Conservation (phyloP, 805 yeast genomes). For the Hanseniaspora thailandica region DNA sequence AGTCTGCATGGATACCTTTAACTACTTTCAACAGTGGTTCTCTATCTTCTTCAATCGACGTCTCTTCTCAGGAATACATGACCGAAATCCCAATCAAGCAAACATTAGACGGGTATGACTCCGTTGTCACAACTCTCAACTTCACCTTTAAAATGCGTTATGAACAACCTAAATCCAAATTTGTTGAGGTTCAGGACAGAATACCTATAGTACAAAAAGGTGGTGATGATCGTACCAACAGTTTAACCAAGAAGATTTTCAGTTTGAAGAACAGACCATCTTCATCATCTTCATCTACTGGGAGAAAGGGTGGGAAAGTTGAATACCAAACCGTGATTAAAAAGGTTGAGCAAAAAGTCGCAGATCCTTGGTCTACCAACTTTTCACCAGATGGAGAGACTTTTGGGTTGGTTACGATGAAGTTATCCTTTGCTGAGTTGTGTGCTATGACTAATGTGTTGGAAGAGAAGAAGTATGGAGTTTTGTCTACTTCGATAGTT, state of each 20-base stretch:
- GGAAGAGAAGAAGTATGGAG: neutral
- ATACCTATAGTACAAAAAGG: conserved; percentile 37
- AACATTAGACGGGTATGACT: conserved; percentile 18
- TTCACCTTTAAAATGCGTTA: conserved; percentile 63
- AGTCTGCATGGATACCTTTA: conserved; percentile 41
- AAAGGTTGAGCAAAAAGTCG: conserved; percentile 27
- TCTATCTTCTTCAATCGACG: conserved; percentile 29
- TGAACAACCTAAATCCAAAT: conserved; percentile 34
- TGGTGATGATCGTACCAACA: conserved; percentile 5
- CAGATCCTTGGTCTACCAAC: conserved; percentile 49
- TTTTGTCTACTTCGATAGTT: neutral
- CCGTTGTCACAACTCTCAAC: conserved; percentile 45
- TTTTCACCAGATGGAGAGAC: conserved; percentile 75
- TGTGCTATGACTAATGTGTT: neutral
- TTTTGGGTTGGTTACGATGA: conserved; percentile 59
- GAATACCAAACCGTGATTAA: conserved; percentile 40
- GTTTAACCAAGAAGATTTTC: conserved; percentile 10
- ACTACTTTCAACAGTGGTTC: conserved; percentile 22
- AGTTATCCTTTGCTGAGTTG: neutral
- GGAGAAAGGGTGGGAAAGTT: conserved; percentile 30
- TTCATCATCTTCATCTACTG: too few relatives aligned
- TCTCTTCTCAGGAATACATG: conserved; percentile 59
- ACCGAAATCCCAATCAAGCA: conserved; percentile 39
- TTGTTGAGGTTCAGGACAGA: conserved; percentile 51
- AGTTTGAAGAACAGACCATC: too few relatives aligned